These are phyloP conservation scores for Lanmaoa pseudosensibilis DNA, from an alignment of 768 basidiomycete species.

Conservation along the genomic window DNA sequence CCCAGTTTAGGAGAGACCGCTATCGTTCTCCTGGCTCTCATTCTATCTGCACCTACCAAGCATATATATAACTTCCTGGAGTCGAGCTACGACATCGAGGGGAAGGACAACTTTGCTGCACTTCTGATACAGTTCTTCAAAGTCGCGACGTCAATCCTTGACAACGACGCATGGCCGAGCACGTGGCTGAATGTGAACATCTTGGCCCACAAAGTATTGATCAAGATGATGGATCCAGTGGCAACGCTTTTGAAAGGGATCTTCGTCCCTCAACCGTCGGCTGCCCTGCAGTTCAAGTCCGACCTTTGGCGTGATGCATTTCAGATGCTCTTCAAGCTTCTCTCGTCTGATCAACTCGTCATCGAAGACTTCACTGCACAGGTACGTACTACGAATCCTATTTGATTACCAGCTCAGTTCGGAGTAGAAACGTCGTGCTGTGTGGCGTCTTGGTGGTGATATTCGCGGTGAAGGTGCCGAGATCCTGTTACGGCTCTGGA, in stretches of 20 bases:
- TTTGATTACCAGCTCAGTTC: slow-evolving; percentile 4
- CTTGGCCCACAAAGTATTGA: slow-evolving; percentile 80
- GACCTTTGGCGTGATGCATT: slow-evolving; percentile 81
- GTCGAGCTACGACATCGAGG: slow-evolving; percentile 83
- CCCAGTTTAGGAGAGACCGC: slow-evolving; percentile 83
- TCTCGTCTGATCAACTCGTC: slow-evolving; percentile 87
- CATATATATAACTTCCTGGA: slow-evolving; percentile 79
- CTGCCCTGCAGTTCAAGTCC: slow-evolving; percentile 66
- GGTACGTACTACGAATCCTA: slow-evolving; percentile 40
- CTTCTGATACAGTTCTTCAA: slow-evolving; percentile 79
- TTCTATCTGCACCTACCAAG: slow-evolving; percentile 76
- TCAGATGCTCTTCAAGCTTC: slow-evolving; percentile 76
- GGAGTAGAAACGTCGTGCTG: slow-evolving; percentile 83
- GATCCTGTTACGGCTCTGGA: slow-evolving; percentile 80
- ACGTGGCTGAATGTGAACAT: slow-evolving; percentile 93
- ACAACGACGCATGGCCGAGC: slow-evolving; percentile 84
- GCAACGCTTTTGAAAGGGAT: slow-evolving; percentile 73
- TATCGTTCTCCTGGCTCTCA: slow-evolving; percentile 77
- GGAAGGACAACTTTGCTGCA: slow-evolving; percentile 70
- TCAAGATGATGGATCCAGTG: slow-evolving; percentile 86
- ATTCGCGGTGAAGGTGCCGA: slow-evolving; percentile 88
- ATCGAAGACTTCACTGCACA: slow-evolving; percentile 96
- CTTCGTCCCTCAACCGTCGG: slow-evolving; percentile 73
- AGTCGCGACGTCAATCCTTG: slow-evolving; percentile 76
- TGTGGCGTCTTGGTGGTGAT: slow-evolving; percentile 96